phyloP scores from a whole-genome alignment of 495 filamentous ascomycete species.

The Bryoglossum gracile region DNA sequence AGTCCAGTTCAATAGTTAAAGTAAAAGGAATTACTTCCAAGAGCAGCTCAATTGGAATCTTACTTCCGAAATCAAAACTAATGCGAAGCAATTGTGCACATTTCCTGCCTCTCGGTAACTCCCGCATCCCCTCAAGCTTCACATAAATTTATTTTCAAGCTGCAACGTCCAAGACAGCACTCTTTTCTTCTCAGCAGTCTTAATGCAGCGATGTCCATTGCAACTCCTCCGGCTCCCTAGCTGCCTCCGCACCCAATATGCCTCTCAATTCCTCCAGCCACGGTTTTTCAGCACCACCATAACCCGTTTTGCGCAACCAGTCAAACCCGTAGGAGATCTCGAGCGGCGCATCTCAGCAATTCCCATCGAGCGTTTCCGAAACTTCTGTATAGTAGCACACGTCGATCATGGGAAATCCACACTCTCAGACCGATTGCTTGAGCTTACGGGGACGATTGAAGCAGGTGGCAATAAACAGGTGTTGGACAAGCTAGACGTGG shows the following conservation, averaged over 20 bases:
- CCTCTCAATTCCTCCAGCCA: constrained; percentile 15
- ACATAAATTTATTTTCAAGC: constrained; percentile 9
- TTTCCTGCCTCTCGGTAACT: constrained; percentile 12
- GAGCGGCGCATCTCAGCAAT: constrained; percentile 81
- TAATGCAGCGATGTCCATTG: constrained; percentile 50
- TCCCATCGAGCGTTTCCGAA: constrained; percentile 85
- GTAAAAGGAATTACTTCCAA: too few species aligned
- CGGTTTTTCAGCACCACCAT: constrained; percentile 19
- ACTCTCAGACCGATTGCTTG: constrained; percentile 82
- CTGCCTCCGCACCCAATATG: constrained; percentile 22
- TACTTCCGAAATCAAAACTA: too few species aligned
- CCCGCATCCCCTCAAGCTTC: constrained; percentile 5
- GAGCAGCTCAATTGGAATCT: too few species aligned
- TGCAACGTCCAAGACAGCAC: constrained; percentile 2
- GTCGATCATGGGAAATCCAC: constrained; percentile 99
- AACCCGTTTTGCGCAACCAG: constrained; percentile 13
- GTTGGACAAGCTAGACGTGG: constrained; percentile 93
- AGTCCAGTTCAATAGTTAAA: too few species aligned
- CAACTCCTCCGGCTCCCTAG: constrained; percentile 24
- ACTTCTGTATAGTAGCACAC: constrained; percentile 97
- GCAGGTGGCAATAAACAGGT: constrained; percentile 89
- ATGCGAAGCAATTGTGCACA: too few species aligned
- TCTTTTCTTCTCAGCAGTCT: background rate
- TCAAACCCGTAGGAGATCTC: constrained; percentile 18
- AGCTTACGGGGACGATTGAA: constrained; percentile 90